Evolutionary conservation across 192 early-diverging fungal species (phyloP), one percentile per base, ranked within the genome.

Genomic region (Entomortierella lignicola): DNA sequence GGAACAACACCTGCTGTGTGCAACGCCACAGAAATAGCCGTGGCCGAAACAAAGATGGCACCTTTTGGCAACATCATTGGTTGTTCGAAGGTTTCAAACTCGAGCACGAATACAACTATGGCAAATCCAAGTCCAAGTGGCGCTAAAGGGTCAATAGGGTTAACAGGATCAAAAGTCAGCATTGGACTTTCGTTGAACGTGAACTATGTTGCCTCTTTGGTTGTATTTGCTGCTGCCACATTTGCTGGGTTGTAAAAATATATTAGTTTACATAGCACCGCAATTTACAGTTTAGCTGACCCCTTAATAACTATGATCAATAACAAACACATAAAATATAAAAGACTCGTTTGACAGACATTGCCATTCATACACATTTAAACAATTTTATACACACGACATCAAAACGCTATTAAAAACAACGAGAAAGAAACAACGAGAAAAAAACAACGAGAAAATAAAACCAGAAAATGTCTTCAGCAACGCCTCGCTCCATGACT

Each of bases 401-500:
- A n/a, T n/a, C n/a, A n/a, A n/a, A n/a, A n/a, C n/a, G n/a, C n/a
- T n/a, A n/a, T n/a, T n/a, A n/a, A n/a, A n/a, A n/a, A n/a, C n/a
- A n/a, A n/a, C n/a, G n/a, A n/a, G n/a, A n/a, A n/a, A n/a, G n/a
- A n/a, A n/a, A n/a, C n/a, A n/a, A n/a, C n/a, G n/a, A n/a, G n/a
- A n/a, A n/a, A n/a, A n/a, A n/a, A n/a, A n/a, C n/a, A n/a, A n/a
- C n/a, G n/a, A n/a, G n/a, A n/a, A n/a, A n/a, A n/a, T n/a, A n/a
- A n/a, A n/a, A n/a, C n/a, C n/a, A 39, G 34, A 15, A 57, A 21
- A 67, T 70, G 62, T 69, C 59, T n/a, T 70, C 68, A 8, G 43
- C 69, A 47, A 95, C 89, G 69, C 95, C 95, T 34, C 92, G 94
- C 31, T 95, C 93, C 70, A 97, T 97, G 95, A 90, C 91, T 8